Conservation (phyloP, 176 grass and related monocot species). For the Cocos nucifera region DNA sequence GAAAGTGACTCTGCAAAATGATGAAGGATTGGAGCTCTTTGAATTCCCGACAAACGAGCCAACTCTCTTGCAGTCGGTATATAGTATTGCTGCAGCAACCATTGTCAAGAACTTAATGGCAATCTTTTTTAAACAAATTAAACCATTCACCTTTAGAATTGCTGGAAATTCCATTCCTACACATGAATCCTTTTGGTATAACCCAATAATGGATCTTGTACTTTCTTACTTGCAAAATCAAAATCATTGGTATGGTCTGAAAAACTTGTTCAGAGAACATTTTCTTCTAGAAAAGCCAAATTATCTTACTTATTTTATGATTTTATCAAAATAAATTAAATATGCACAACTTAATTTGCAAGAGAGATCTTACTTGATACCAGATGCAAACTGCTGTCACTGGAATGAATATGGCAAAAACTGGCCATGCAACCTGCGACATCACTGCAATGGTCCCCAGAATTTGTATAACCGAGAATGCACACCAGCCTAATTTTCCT, state of each 20-base stretch:
- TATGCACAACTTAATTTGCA: neutral
- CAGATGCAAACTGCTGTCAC: constrained; percentile 57
- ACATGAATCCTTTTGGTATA: too few relatives aligned
- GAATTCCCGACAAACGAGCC: constrained; percentile 75
- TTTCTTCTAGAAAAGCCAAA: too few relatives aligned
- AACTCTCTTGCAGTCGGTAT: constrained; percentile 88
- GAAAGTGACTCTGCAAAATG: constrained; percentile 87
- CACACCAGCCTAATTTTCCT: constrained; percentile 65
- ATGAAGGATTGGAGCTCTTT: constrained; percentile 89
- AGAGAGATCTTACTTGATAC: constrained; percentile 59
- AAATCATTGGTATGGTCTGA: too few relatives aligned
- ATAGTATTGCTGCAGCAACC: constrained; percentile 71
- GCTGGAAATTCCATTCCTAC: constrained; percentile 16
- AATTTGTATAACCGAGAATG: constrained; percentile 79
- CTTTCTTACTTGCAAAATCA: too few relatives aligned
- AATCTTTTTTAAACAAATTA: too few relatives aligned
- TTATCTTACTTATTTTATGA: too few relatives aligned
- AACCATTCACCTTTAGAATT: neutral
- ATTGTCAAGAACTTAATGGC: too few relatives aligned
- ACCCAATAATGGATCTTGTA: too few relatives aligned
- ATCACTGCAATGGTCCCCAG: constrained; percentile 78
- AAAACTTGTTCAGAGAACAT: too few relatives aligned
- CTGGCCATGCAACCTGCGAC: constrained; percentile 97
- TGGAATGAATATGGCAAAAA: constrained; percentile 87
- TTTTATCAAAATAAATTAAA: neutral